A percentile compares a stretch with the other conserved stretches of the same genome.
phyloP scores from a whole-genome alignment of 2,329 filamentous ascomycete species.

The Verticillium tricorpus region DNA sequence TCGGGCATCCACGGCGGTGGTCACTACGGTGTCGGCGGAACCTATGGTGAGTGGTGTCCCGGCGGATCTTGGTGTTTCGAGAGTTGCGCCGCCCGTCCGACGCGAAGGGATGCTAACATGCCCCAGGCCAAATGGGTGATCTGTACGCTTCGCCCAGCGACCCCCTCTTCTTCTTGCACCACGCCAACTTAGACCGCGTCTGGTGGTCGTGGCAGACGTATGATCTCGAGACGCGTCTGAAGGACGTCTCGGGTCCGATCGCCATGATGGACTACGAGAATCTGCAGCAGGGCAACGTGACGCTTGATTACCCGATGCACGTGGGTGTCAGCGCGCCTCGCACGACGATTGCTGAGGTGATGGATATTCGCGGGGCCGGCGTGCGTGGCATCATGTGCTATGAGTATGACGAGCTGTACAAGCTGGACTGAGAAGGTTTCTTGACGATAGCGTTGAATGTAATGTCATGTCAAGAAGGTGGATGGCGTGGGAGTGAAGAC shows the following conservation, averaged over 20 bases:
- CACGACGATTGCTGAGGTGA: not conserved
- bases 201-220: conserved; percentile 22
- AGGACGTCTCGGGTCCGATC: not conserved
- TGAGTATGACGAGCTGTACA: conserved; percentile 1
- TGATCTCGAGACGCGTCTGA: conserved; percentile 9
- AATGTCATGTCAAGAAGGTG: not conserved
- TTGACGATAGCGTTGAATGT: not conserved
- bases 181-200: conserved; percentile 21
- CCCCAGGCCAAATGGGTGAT: conserved; percentile 14
- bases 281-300: not conserved
- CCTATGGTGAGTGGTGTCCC: conserved; percentile 3
- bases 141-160: conserved; percentile 15
- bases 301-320: not conserved
- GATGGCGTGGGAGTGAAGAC: not conserved
- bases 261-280: not conserved
- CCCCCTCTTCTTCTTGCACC: conserved; percentile 21
- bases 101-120: conserved; percentile 8
- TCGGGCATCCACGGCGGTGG: conserved; percentile 4
- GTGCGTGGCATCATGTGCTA: not conserved
- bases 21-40: conserved; percentile 6
- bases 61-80: not conserved
- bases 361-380: not conserved
- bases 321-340: too few relatives aligned
- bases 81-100: not conserved
- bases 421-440: not conserved